Evolutionary conservation across 345 rosid species (phyloP), one percentile per base, ranked within the genome.

Genomic region (Salix viminalis): DNA sequence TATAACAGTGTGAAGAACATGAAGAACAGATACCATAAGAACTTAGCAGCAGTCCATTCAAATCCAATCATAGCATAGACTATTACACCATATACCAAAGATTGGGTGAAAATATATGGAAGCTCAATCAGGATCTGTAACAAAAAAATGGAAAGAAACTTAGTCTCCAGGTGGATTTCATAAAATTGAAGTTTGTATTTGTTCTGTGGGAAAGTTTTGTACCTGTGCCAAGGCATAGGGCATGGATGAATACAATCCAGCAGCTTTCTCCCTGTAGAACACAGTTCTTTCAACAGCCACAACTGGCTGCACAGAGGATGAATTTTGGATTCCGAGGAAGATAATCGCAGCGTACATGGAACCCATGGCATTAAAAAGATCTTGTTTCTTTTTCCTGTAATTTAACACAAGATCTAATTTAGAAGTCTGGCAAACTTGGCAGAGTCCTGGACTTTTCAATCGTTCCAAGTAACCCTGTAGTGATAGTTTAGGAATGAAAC

Each of bases 211-310:
- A 34, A 15, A 18, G 14, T 1, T 64, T 64, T 8, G 26, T 71
- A 77, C 80, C 88, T 93, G 96, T 75, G 92, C 79, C 67, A 90
- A 87, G 69, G 96, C 97, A 65, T 90, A 91, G 11, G 97, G 91
- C 84, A 87, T 75, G 65, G 89, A 84, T 1, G 97, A 90, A 75
- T 89, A 92, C 94, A 91, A 88, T 75, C 97, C 92, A 6, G 93
- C 92, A 18, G 93, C 97, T 77, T 84, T 81, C 79, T 92, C 97
- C 65, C 97, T 76, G 69, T 92, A 92, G 76, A 89, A 92, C 37
- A 92, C 92, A 1, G 91, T 91, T 23, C 97, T 80, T 73, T 91
- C 97, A 2, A 91, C 79, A 13, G 90, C 79, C 69, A 91, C 95
- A 15, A 89, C 89, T 0, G 97, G 91, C 69, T 90, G 97, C 30